Conservation (phyloP, 139 green algal genomes). For the Chlorella sp. region DNA sequence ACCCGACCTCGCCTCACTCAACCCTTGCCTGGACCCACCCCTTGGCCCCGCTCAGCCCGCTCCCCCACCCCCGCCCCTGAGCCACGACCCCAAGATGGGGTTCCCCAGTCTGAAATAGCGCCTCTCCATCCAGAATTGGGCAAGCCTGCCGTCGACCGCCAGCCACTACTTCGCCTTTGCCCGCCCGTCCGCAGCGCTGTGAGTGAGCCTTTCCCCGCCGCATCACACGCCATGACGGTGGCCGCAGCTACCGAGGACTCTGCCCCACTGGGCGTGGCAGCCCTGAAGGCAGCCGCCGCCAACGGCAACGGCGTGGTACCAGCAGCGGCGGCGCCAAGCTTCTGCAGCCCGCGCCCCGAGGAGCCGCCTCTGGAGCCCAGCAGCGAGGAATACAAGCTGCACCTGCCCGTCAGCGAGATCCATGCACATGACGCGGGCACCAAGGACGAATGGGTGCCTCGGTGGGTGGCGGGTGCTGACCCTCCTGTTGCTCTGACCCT, state of each 20-base stretch:
- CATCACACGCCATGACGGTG: slow-evolving; percentile 20
- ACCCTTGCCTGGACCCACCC: not conserved
- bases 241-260: not conserved
- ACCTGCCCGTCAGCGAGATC: slow-evolving; percentile 40
- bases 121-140: not conserved
- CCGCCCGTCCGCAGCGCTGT: not conserved
- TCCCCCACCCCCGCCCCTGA: not conserved
- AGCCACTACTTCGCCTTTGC: not conserved
- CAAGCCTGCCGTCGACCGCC: not conserved
- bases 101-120: not conserved
- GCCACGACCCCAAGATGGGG: not conserved
- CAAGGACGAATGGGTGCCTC: slow-evolving; percentile 66
- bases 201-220: not conserved
- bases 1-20: not conserved
- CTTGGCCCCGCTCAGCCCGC: not conserved
- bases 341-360: not conserved
- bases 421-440: slow-evolving; percentile 57
- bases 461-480: slow-evolving; percentile 21
- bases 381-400: slow-evolving; percentile 8
- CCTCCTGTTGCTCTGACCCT: too few relatives aligned
- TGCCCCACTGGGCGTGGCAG: not conserved
- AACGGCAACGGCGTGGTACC: not conserved
- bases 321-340: not conserved
- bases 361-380: not conserved
- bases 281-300: slow-evolving; percentile 9